These are phyloP conservation scores for Lipomyces yamadae DNA, from an alignment of 805 yeast species.

Conservation along the genomic window DNA sequence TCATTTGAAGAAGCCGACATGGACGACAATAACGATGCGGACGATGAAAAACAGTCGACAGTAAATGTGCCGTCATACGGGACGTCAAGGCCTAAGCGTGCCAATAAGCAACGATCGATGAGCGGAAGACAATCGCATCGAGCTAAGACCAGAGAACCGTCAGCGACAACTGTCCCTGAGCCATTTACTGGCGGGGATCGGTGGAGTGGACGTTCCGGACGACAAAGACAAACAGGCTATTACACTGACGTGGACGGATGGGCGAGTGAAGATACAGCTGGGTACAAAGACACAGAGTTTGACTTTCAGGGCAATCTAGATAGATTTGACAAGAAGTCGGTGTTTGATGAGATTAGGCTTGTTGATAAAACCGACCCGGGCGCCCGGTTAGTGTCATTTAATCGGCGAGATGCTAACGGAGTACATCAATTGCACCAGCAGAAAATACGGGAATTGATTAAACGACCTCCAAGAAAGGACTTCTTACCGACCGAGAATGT, in stretches of 20 bases:
- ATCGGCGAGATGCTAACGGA: slow-evolving; percentile 47
- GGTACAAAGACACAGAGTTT: slow-evolving; percentile 65
- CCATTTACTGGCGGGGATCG: slow-evolving; percentile 19
- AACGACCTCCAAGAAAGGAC: slow-evolving; percentile 25
- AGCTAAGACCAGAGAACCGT: slow-evolving; percentile 22
- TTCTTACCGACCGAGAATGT: slow-evolving; percentile 35
- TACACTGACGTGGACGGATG: slow-evolving; percentile 37
- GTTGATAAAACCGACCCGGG: slow-evolving; percentile 64
- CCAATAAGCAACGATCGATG: slow-evolving; percentile 1
- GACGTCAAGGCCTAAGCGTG: neutral
- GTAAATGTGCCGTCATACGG: neutral
- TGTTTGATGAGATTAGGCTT: slow-evolving; percentile 68
- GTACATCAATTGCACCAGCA: slow-evolving; percentile 35
- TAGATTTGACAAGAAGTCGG: slow-evolving; percentile 78
- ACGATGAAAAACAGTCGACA: neutral
- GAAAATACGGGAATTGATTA: slow-evolving; percentile 20
- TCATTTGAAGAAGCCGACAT: slow-evolving; percentile 15
- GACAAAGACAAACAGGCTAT: slow-evolving; percentile 27
- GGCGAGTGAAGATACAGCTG: slow-evolving; percentile 47
- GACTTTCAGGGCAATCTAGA: slow-evolving; percentile 83
- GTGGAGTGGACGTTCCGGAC: slow-evolving; percentile 24
- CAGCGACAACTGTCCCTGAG: slow-evolving; percentile 27
- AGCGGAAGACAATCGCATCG: neutral
- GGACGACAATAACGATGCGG: slow-evolving; percentile 1
- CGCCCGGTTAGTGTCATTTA: slow-evolving; percentile 74